Percentiles rank a stretch among this genome's conserved stretches.
These are phyloP conservation scores for Capronia americana DNA, from an alignment of 2,329 filamentous ascomycete genomes.

Conservation along the genomic window DNA sequence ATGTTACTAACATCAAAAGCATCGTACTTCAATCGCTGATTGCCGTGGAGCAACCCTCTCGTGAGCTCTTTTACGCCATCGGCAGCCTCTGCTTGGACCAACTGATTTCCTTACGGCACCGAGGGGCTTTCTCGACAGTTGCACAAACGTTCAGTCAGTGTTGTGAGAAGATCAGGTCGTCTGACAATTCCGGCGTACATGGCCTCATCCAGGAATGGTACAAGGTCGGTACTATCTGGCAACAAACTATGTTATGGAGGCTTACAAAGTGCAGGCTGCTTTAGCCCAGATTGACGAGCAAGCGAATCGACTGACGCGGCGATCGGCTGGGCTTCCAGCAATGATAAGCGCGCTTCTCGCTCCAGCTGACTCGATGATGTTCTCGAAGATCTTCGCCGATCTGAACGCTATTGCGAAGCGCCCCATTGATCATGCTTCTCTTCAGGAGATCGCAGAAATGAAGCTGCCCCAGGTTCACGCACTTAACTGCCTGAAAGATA, in stretches of 20 bases:
- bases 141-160: conserved; percentile 84
- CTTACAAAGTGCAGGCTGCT: conserved; percentile 57
- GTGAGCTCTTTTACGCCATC: conserved; percentile 66
- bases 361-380: conserved; percentile 65
- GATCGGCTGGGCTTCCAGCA: conserved; percentile 90
- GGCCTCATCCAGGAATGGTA: conserved; percentile 73
- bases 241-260: not conserved
- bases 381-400: conserved; percentile 67
- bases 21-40: conserved; percentile 72
- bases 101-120: conserved; percentile 80
- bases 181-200: conserved; percentile 52
- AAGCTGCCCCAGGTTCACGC: conserved; percentile 90
- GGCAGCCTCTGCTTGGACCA: conserved; percentile 81
- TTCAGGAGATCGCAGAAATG: conserved; percentile 50
- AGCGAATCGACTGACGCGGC: conserved; percentile 78
- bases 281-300: conserved; percentile 75
- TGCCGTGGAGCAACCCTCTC: conserved; percentile 52
- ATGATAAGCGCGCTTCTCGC: conserved; percentile 82
- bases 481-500: conserved; percentile 89
- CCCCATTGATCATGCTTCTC: conserved; percentile 26
- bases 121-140: conserved; percentile 92
- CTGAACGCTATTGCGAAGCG: conserved; percentile 30
- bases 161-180: conserved; percentile 70
- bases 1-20: conserved; percentile 55
- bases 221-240: conserved; percentile 54